Evolutionary conservation across 768 basidiomycete genomes (phyloP), one percentile per base, ranked within the genome.

Genomic region (Solioccasus polychromus): DNA sequence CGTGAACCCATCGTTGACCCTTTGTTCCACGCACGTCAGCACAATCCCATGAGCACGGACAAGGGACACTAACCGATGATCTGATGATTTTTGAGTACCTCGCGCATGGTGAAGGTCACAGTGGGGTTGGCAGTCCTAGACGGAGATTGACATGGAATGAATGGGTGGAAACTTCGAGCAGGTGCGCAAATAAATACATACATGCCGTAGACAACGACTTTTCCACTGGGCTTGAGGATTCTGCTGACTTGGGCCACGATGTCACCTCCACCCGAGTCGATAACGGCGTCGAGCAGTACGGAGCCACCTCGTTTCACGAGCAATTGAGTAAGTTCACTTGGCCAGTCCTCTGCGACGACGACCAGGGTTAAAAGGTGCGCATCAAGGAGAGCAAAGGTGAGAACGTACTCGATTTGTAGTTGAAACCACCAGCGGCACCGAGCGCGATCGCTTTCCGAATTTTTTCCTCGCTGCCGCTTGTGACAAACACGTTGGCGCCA

Each of bases 1-100:
- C 74, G 78, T 8, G 88, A 90, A 15, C 88, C 90, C 88, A 92
- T 89, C 22, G 83, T 89, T 2, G 87, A 87, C 28, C 88, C 89
- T 89, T 47, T 40, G 32, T 48, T 49, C 47, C 41, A 48, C 4
- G 44, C 44, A 52, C 45, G 34, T 62, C 42, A 61, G 23, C 20
- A 41, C n/a, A 24, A 9, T 35, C 34, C 45, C 23, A 45, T 26
- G 7, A 34, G 10, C 39, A 37, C 19, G 20, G 38, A 44, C 14
- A 34, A 18, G 31, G 9, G 23, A 17, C 14, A 61, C 73, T 34
- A 34, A 88, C 89, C 90, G 25, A 88, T 71, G 31, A 93, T 68
- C 50, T 82, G 79, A 32, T 85, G 80, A 54, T 88, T 84, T 55
- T 77, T 82, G 51, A 92, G 59, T 19, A 92, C 84, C 52, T 88